Evolutionary conservation across 129 eudicot genomes (phyloP), one percentile per base, ranked within the genome.

Genomic region (Flaveria brownii): DNA sequence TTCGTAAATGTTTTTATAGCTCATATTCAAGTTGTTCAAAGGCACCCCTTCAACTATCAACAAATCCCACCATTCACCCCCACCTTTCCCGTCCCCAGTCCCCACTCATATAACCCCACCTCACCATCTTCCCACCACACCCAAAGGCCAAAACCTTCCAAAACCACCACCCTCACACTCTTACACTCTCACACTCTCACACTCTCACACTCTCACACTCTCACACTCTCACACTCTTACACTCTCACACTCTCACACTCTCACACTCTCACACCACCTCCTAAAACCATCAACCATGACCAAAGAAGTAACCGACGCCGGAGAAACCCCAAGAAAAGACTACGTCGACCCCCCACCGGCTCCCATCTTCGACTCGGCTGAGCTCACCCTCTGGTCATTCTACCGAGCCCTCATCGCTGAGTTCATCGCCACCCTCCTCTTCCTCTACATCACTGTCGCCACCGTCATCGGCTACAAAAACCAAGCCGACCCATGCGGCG

Each of bases 331-430:
- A 20, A 85, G 96, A 14, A 86, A 85, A 81, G 93, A 89, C 90
- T 92, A 92, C 76, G 93, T 86, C 51, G 97, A 92, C 59, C 97
- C 96, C 36, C 97, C 97, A 42, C 97, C 97, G 15, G 96, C 97
- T 9, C 97, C 97, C 28, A 81, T 92, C 9, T 17, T 92, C 6
- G 97, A 89, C 87, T 50, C 72, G 72, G 91, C 81, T 6, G 97
- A 92, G 77, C 87, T 92, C 25, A 84, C 82, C 80, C 93, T 84
- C 43, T 92, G 97, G 97, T 87, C 97, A 47, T 89, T 87, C 68
- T 92, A 89, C 89, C 76, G 97, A 50, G 97, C 97, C 17, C 77
- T 89, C 45, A 84, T 92, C 43, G 96, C 97, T 14, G 97, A 92
- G 88, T 92, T 92, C 82, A 78, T 92, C 7, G 97, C 97, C 86